These are phyloP conservation scores for Wickerhamiella dianesei DNA, from an alignment of 805 yeast species.

Conservation along the genomic window DNA sequence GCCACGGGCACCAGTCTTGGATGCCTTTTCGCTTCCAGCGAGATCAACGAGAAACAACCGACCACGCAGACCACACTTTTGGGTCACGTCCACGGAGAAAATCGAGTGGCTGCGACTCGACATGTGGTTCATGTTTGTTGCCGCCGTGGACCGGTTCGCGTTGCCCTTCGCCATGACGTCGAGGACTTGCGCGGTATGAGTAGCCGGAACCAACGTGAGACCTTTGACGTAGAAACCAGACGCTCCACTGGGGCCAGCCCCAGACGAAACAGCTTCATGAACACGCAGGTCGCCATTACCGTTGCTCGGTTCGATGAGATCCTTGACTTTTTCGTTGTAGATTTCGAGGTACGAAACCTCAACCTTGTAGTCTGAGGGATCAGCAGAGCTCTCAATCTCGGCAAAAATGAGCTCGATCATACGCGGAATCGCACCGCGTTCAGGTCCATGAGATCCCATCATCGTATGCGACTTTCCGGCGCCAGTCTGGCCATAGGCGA, in stretches of 20 bases:
- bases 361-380: conserved; percentile 41
- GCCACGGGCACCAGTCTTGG: conserved; percentile 66
- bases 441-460: conserved; percentile 43
- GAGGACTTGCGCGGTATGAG: conserved; percentile 44
- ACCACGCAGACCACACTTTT: conserved; percentile 34
- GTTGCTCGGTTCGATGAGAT: conserved; percentile 39
- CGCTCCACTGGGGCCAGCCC: conserved; percentile 40
- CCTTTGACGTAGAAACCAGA: conserved; percentile 62
- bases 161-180: conserved; percentile 47
- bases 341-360: conserved; percentile 69
- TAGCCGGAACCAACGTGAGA: conserved; percentile 48
- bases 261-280: conserved; percentile 1
- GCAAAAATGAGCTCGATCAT: conserved; percentile 50
- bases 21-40: conserved; percentile 76
- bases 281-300: conserved; percentile 13
- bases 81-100: conserved; percentile 48
- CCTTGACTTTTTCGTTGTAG: conserved; percentile 63
- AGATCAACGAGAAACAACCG: conserved; percentile 65
- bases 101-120: conserved; percentile 75
- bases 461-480: conserved; percentile 66
- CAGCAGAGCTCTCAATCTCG: conserved; percentile 16
- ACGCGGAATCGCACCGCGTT: conserved; percentile 61
- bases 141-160: conserved; percentile 38
- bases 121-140: conserved; percentile 58
- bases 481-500: conserved; percentile 72